Evolutionary conservation across 352 stramenopile species (phyloP).

Genomic region (Pythium dissimile): DNA sequence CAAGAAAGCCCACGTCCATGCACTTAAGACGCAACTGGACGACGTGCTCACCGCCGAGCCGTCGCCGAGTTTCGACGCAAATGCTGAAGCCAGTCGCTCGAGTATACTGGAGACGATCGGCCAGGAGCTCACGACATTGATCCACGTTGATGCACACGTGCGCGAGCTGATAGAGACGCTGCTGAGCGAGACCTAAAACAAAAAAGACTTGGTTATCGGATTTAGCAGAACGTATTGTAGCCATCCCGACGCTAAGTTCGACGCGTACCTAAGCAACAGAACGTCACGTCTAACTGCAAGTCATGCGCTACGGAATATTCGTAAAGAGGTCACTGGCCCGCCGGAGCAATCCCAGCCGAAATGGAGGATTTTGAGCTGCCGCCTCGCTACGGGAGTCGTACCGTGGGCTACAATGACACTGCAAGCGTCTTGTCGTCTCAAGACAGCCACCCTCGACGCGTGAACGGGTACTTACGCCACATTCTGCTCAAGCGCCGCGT

Average conservation of each 20-base stretch:
- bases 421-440: slow-evolving; percentile 3
- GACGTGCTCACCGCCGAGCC: not conserved
- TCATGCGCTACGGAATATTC: not conserved
- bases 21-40: slow-evolving; percentile 7
- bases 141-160: slow-evolving; percentile 21
- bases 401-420: not conserved
- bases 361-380: not conserved
- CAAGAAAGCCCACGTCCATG: not conserved
- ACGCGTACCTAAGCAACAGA: slow-evolving; percentile 4
- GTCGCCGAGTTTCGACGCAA: not conserved
- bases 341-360: not conserved
- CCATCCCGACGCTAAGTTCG: not conserved
- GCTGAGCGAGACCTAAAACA: not conserved
- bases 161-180: slow-evolving; percentile 11
- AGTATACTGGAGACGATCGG: not conserved
- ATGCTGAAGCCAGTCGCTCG: not conserved
- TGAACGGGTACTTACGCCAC: not conserved
- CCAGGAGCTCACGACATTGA: slow-evolving; percentile 12
- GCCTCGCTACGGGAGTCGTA: not conserved
- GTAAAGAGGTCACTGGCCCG: no score
- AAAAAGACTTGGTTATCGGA: not conserved
- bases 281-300: not conserved
- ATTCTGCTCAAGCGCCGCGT: slow-evolving; percentile 1
- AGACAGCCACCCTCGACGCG: not conserved
- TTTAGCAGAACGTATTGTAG: not conserved